These are phyloP conservation scores for Aureococcus anophagefferens DNA, from an alignment of 108 stramenopile genomes.

Conservation along the genomic window DNA sequence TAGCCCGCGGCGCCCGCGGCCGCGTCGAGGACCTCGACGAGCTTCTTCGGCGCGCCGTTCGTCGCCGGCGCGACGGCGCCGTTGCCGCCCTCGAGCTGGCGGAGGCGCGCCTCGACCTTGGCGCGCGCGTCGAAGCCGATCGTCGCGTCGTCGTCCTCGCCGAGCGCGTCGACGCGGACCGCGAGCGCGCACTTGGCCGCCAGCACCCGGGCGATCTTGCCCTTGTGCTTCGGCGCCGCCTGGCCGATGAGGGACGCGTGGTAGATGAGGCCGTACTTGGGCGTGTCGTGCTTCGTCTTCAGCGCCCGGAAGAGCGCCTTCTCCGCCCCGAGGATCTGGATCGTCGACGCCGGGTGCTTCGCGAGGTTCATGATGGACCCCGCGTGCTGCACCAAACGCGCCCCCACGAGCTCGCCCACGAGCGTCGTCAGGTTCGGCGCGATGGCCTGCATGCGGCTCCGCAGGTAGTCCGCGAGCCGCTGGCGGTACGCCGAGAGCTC, in stretches of 20 bases:
- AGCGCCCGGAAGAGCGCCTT: slow-evolving; percentile 99
- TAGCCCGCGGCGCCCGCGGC: slow-evolving; percentile 56
- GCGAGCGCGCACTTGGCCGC: slow-evolving; percentile 96
- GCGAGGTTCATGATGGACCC: slow-evolving; percentile 97
- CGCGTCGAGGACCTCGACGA: slow-evolving; percentile 59
- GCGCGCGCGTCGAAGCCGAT: slow-evolving; percentile 88
- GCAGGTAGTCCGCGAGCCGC: slow-evolving; percentile 94
- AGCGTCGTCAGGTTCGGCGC: slow-evolving; percentile 99
- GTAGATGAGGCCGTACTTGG: slow-evolving; percentile 99
- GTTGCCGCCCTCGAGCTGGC: slow-evolving; percentile 86
- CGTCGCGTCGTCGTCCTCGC: slow-evolving; percentile 78
- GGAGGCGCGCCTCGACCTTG: slow-evolving; percentile 93
- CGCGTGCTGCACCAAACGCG: slow-evolving; percentile 95
- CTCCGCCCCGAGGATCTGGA: slow-evolving; percentile 99
- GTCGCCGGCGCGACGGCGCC: slow-evolving; percentile 44
- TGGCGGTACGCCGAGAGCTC: slow-evolving; percentile 93
- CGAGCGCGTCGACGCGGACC: slow-evolving; percentile 97
- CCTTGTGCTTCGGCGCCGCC: slow-evolving; percentile 97
- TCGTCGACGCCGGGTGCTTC: slow-evolving; percentile 97
- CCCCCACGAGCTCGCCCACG: slow-evolving; percentile 96
- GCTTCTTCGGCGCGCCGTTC: slow-evolving; percentile 44
- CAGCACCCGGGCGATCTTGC: slow-evolving; percentile 95
- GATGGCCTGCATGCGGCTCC: slow-evolving; percentile 98
- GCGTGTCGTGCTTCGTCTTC: slow-evolving; percentile 99
- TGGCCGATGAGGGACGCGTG: slow-evolving; percentile 98